phyloP scores from a whole-genome alignment of 2,329 filamentous ascomycete species.

The Fusarium falciforme region DNA sequence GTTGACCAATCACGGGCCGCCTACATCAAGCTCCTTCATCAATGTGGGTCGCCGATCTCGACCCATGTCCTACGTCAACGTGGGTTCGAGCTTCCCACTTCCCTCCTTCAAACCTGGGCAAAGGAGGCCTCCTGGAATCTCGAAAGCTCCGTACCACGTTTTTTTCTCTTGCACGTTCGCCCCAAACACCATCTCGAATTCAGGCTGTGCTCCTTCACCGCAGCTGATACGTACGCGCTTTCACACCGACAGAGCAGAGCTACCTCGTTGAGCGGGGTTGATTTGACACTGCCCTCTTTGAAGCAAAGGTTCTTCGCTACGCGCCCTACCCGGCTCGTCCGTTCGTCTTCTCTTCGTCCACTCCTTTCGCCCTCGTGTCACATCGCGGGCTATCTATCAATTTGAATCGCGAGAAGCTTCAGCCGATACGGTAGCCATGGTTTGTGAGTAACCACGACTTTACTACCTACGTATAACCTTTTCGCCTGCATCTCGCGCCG shows the following conservation, averaged over 20 bases:
- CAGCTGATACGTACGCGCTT: not conserved
- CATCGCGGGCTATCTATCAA: conserved; percentile 3
- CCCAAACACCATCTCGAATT: not conserved
- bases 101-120: not conserved
- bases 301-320: not conserved
- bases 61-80: conserved; percentile 38
- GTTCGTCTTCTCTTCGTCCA: not conserved
- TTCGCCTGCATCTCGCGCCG: not conserved
- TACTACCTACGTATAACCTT: conserved; percentile 3
- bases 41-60: conserved; percentile 6
- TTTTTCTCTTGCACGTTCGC: not conserved
- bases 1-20: not conserved
- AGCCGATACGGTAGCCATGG: conserved; percentile 16
- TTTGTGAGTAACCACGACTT: conserved; percentile 29
- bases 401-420: conserved; percentile 3
- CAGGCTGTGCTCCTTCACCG: not conserved
- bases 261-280: not conserved
- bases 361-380: not conserved
- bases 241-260: not conserved
- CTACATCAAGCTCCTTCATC: not conserved
- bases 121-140: conserved; percentile 32
- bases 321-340: not conserved
- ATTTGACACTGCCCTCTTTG: not conserved
- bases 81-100: not conserved
- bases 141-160: not conserved